A percentile compares a stretch with the other conserved stretches of the same genome.
Conservation (phyloP, 768 basidiomycete genomes). For the Artomyces pyxidatus region DNA sequence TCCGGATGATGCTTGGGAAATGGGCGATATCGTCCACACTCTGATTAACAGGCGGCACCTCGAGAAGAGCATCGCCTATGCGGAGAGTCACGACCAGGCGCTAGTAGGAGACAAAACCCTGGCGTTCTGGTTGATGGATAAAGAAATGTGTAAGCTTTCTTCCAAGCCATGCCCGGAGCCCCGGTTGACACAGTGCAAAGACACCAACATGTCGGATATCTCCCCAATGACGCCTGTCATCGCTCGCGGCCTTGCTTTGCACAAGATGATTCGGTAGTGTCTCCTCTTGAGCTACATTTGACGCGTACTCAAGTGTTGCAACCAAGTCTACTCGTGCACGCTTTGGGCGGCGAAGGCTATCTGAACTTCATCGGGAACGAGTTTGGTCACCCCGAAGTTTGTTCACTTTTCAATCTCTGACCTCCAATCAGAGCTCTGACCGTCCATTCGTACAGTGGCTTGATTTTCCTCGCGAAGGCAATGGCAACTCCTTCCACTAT, state of each 20-base stretch:
- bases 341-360: constrained; percentile 95
- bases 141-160: constrained; percentile 86
- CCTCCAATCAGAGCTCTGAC: not conserved
- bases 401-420: constrained; percentile 12
- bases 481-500: constrained; percentile 93
- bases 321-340: constrained; percentile 80
- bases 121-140: constrained; percentile 99
- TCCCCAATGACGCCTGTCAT: constrained; percentile 76
- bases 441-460: constrained; percentile 63
- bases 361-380: constrained; percentile 98
- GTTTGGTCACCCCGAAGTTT: constrained; percentile 94
- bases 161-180: not conserved
- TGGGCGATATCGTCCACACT: constrained; percentile 81
- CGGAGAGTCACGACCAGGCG: constrained; percentile 97
- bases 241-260: constrained; percentile 82
- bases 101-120: constrained; percentile 98
- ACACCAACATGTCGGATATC: constrained; percentile 91
- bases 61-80: constrained; percentile 89
- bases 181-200: constrained; percentile 29
- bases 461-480: constrained; percentile 96
- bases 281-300: not conserved
- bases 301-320: constrained; percentile 2
- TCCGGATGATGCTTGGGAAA: constrained; percentile 79
- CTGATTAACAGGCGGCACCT: constrained; percentile 82
- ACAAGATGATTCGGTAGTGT: constrained; percentile 92